Base-by-base conservation (phyloP, 139 green algal species). In the Penium margaritaceum region DNA sequence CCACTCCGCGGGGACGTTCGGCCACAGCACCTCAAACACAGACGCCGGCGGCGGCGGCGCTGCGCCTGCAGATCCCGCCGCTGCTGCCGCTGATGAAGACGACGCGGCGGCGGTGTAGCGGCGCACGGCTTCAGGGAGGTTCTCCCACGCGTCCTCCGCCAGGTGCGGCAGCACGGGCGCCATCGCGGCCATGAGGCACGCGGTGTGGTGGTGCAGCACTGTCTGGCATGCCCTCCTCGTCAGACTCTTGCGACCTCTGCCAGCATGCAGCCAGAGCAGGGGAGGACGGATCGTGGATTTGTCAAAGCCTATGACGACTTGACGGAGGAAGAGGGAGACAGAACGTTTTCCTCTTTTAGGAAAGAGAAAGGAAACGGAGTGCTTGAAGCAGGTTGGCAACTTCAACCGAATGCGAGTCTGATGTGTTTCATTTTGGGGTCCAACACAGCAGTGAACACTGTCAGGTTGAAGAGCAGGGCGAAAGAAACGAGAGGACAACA, bases 71-170 rank as follows among this genome's bases (percentile, higher is more conserved):
- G n/a, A n/a, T n/a, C n/a, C n/a, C n/a, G n/a, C n/a, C n/a, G n/a
- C n/a, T n/a, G n/a, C n/a, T n/a, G n/a, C n/a, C n/a, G n/a, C n/a
- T n/a, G n/a, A n/a, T n/a, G n/a, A n/a, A n/a, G n/a, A n/a, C n/a
- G 57, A 2, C 33, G n/a, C n/a, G n/a, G n/a, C n/a, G n/a, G n/a
- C n/a, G n/a, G n/a, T n/a, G n/a, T n/a, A n/a, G n/a, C 64, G n/a
- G 35, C 21, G 53, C 78, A 90, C 29, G 51, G 29, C 30, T n/a
- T 21, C 30, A 34, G 89, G 89, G 70, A 94, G 73, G 61, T 73
- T 82, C 57, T 89, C 83, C 90, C 90, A 98, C 36, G 46, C 46
- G 75, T 99, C 94, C 84, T 99, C 95, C 2, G 91, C 92, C 88
- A 97, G 89, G 83, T 99, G 94, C 1, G 94, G 92, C 43, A 90